Percentiles rank a stretch among this genome's conserved stretches.
Evolutionary conservation across 208 protist genomes (phyloP).

Genomic region (Acanthamoeba polyphaga): DNA sequence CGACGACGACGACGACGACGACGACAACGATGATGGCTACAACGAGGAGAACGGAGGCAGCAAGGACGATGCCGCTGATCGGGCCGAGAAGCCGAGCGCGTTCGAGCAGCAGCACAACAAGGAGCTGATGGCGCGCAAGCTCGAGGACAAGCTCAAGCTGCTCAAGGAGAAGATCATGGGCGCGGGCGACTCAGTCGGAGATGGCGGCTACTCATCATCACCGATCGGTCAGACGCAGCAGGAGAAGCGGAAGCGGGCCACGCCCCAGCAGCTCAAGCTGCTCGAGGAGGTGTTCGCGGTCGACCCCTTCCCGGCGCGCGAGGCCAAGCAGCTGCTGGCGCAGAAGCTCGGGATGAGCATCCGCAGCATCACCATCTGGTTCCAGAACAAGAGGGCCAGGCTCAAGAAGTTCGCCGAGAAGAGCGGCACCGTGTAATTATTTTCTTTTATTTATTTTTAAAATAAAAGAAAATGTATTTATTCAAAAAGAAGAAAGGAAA

Average conservation of each 20-base stretch:
- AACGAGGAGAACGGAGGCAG: too few species aligned
- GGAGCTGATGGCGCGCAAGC: not conserved
- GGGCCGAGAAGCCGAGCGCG: not conserved
- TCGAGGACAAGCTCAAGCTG: slow-evolving; percentile 9
- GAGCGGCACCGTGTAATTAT: not conserved
- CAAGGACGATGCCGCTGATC: not conserved
- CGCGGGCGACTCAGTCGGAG: not conserved
- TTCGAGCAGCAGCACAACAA: not conserved
- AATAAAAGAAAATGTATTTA: too few species aligned
- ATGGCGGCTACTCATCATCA: not conserved
- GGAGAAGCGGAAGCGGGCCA: slow-evolving; percentile 1
- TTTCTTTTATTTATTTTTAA: too few species aligned
- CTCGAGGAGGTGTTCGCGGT: slow-evolving; percentile 54
- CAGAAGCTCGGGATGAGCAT: slow-evolving; percentile 65
- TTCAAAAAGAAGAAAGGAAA: not conserved
- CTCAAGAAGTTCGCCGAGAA: slow-evolving; percentile 55
- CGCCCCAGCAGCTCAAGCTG: slow-evolving; percentile 19
- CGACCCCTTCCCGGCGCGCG: slow-evolving; percentile 23
- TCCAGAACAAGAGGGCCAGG: slow-evolving; percentile 63
- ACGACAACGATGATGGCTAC: too few species aligned
- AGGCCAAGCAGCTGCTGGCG: slow-evolving; percentile 41
- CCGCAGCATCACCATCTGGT: slow-evolving; percentile 58
- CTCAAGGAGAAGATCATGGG: not conserved
- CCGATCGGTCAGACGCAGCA: not conserved
- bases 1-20: not conserved